Percentiles rank a stretch among this genome's conserved stretches.
Conservation (phyloP, 768 basidiomycete genomes). For the Russula brevipes region DNA sequence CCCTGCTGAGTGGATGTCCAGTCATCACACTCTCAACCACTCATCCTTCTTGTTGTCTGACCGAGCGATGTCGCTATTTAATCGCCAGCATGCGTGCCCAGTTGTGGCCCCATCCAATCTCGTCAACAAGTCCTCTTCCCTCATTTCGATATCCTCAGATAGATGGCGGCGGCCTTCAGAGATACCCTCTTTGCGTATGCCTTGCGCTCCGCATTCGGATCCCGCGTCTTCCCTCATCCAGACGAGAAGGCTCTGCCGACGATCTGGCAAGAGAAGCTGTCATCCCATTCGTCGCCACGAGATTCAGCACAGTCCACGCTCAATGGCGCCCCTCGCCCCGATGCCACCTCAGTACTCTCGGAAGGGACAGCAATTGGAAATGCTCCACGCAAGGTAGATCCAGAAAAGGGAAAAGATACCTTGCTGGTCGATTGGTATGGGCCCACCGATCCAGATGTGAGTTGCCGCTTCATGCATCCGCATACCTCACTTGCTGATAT, state of each 20-base stretch:
- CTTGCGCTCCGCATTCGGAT: constrained; percentile 30
- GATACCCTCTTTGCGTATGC: constrained; percentile 33
- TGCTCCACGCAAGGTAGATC: not conserved
- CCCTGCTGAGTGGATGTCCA: too few species aligned
- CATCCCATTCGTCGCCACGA: constrained; percentile 5
- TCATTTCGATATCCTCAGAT: not conserved
- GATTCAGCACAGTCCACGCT: not conserved
- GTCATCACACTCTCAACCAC: too few species aligned
- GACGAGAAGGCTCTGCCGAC: constrained; percentile 24
- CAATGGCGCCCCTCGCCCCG: not conserved
- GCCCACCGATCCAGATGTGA: constrained; percentile 24
- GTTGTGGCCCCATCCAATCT: not conserved
- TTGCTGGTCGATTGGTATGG: constrained; percentile 31
- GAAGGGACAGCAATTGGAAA: not conserved
- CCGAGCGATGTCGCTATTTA: constrained; percentile 2
- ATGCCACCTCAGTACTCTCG: constrained; percentile 7
- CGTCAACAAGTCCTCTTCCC: not conserved
- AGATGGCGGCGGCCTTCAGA: constrained; percentile 27
- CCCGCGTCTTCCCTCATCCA: constrained; percentile 23
- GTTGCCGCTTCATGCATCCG: not conserved
- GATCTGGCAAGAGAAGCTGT: constrained; percentile 15
- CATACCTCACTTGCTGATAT: not conserved
- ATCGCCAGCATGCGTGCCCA: not conserved
- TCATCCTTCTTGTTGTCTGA: too few species aligned
- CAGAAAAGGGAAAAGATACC: constrained; percentile 23